These are phyloP conservation scores for Chaetomium cochliodes DNA, from an alignment of 495 filamentous ascomycete genomes.

Conservation along the genomic window DNA sequence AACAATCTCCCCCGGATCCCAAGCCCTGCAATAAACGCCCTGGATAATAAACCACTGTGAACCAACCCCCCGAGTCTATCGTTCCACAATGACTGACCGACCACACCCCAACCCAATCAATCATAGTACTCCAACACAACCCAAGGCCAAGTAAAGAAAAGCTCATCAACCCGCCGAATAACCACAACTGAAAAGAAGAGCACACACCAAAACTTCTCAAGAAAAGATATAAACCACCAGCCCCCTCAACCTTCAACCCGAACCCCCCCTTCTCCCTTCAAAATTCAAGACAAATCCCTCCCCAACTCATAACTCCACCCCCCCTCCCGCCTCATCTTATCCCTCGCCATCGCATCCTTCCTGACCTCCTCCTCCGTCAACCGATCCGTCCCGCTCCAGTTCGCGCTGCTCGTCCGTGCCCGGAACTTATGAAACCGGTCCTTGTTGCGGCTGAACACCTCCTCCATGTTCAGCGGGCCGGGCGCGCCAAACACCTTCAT, in stretches of 20 bases:
- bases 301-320: conserved; percentile 73
- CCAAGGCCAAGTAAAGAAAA: neutral
- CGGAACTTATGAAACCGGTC: conserved; percentile 81
- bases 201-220: neutral
- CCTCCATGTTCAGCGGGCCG: conserved; percentile 83
- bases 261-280: neutral
- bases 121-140: neutral
- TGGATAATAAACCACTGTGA: neutral
- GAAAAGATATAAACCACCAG: neutral
- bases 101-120: neutral
- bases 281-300: conserved; percentile 31
- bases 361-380: conserved; percentile 86
- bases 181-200: neutral
- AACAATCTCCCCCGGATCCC: neutral
- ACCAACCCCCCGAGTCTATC: neutral
- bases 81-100: neutral
- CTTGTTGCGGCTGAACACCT: conserved; percentile 83
- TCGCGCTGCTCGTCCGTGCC: conserved; percentile 84
- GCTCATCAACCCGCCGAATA: neutral
- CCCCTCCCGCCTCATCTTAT: conserved; percentile 77
- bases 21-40: conserved; percentile 2
- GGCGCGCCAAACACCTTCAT: conserved; percentile 88
- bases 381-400: conserved; percentile 84
- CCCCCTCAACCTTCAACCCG: no score
- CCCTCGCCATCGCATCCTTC: conserved; percentile 74